phyloP scores from a whole-genome alignment of 2,329 filamentous ascomycete species.

The Pseudogymnoascus sp. region DNA sequence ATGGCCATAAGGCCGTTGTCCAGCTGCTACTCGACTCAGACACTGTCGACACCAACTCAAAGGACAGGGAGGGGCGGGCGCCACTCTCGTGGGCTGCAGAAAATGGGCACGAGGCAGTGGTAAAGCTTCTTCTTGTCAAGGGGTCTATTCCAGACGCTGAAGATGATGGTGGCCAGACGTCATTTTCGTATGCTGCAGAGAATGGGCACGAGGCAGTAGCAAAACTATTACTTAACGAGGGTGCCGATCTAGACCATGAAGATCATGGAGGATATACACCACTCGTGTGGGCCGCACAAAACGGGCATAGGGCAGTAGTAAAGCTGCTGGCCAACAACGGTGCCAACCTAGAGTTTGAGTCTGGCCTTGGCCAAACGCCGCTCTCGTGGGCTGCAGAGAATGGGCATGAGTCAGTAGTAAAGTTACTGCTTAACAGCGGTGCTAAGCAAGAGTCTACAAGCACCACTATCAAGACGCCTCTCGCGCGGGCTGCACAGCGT shows the following conservation, averaged over 20 bases:
- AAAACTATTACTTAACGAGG: neutral
- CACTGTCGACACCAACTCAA: constrained; percentile 4
- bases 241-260: neutral
- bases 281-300: neutral
- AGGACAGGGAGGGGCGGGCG: neutral
- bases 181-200: neutral
- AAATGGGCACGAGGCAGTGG: neutral
- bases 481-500: constrained; percentile 10
- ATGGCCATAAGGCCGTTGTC: no score
- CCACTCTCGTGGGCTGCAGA: neutral
- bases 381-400: neutral
- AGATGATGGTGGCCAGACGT: neutral
- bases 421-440: constrained; percentile 17
- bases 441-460: constrained; percentile 12
- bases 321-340: constrained; percentile 34
- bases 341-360: constrained; percentile 2
- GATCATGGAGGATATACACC: neutral
- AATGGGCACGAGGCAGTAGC: neutral
- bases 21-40: neutral
- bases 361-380: neutral
- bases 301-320: neutral
- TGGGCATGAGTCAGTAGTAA: constrained; percentile 12
- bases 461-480: no score
- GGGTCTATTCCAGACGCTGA: neutral
- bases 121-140: neutral